Evolutionary conservation across 805 yeast genomes (phyloP).

Genomic region (Starmerella stigmatis): DNA sequence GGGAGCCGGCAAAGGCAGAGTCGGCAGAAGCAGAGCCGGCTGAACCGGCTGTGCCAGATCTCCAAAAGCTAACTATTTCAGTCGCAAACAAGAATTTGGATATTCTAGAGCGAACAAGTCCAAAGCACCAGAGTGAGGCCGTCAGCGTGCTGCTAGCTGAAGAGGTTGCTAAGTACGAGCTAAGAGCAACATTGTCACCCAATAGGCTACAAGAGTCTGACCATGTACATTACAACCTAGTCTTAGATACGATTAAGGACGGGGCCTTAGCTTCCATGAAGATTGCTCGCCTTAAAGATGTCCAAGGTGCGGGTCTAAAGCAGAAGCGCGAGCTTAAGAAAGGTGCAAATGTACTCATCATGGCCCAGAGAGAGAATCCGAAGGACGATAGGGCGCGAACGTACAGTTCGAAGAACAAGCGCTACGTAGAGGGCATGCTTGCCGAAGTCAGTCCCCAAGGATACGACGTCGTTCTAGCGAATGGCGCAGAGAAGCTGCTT

Average conservation of each 20-base stretch:
- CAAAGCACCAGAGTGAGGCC: not conserved
- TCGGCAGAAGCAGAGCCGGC: no score
- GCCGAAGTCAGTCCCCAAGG: not conserved
- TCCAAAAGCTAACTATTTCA: no score
- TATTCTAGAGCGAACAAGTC: not conserved
- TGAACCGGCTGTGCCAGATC: no score
- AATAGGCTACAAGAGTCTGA: not conserved
- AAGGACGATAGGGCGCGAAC: not conserved
- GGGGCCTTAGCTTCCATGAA: not conserved
- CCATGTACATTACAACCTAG: not conserved
- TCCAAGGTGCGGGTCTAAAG: no score
- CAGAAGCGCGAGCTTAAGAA: no score
- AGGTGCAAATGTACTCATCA: not conserved
- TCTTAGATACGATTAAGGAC: not conserved
- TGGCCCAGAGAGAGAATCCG: not conserved
- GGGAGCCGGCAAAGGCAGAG: no score
- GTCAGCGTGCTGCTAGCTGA: not conserved
- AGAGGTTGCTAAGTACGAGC: not conserved
- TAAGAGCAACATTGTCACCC: not conserved
- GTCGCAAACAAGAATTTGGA: not conserved
- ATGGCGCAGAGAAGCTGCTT: not conserved
- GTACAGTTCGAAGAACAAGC: no score
- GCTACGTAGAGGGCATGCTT: not conserved
- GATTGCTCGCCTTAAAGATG: not conserved
- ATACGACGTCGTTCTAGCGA: not conserved